These are phyloP conservation scores for Liquidambar formosana DNA, from an alignment of 164 flowering plant genomes.

Conservation along the genomic window DNA sequence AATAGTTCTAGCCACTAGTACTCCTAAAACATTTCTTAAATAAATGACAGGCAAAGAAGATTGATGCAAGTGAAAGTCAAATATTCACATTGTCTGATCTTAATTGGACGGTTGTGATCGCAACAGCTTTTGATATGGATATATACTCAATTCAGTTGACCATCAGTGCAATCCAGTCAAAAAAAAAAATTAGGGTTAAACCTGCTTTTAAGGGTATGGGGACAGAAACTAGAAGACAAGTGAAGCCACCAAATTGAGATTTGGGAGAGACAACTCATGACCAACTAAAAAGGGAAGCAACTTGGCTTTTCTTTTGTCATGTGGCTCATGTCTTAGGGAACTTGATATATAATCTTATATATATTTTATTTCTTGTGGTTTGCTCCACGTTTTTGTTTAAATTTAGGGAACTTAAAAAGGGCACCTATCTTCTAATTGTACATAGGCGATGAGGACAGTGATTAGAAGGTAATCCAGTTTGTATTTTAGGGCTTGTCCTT, in stretches of 20 bases:
- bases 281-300: conserved; percentile 28
- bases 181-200: conserved; percentile 16
- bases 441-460: not conserved
- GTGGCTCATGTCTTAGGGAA: conserved; percentile 21
- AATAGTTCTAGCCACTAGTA: not conserved
- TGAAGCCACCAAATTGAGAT: conserved; percentile 34
- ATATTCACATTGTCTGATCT: conserved; percentile 50
- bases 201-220: conserved; percentile 37
- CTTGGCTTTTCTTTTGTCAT: conserved; percentile 33
- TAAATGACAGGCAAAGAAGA: conserved; percentile 5
- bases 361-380: not conserved
- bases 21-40: too few species aligned
- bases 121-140: conserved; percentile 26
- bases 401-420: conserved; percentile 13
- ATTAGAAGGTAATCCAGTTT: not conserved
- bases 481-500: conserved; percentile 10
- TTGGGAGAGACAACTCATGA: conserved; percentile 26
- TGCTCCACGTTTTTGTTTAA: not conserved
- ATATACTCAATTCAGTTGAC: conserved; percentile 34
- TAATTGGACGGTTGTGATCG: conserved; percentile 49
- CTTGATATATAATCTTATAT: not conserved
- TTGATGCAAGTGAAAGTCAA: conserved; percentile 43
- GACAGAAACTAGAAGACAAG: conserved; percentile 34
- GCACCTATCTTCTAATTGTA: not conserved
- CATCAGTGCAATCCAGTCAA: conserved; percentile 16